phyloP scores from a whole-genome alignment of 208 protist genomes.

The Borovskyia barvae region DNA sequence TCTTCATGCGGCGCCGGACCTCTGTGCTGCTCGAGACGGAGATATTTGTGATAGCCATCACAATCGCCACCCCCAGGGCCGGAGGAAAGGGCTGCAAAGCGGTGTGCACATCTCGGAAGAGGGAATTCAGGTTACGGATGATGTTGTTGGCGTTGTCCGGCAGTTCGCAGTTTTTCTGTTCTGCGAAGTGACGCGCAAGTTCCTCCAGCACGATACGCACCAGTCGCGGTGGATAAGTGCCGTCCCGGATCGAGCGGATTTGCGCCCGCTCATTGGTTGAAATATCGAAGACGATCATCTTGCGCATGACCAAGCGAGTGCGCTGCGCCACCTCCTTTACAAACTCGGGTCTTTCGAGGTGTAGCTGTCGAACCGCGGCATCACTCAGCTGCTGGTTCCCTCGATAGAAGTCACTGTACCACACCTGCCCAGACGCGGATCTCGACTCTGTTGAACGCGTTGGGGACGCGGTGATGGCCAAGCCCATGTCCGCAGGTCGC shows the following conservation, averaged over 20 bases:
- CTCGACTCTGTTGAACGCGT: neutral
- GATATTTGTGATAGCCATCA: slow-evolving; percentile 77
- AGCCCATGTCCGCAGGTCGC: slow-evolving; percentile 5
- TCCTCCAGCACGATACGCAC: slow-evolving; percentile 75
- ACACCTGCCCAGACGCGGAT: too few species aligned
- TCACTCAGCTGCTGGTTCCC: slow-evolving; percentile 3
- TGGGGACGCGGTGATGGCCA: neutral
- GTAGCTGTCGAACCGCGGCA: slow-evolving; percentile 8
- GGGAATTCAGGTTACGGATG: slow-evolving; percentile 72
- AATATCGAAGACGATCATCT: slow-evolving; percentile 76
- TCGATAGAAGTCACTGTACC: neutral
- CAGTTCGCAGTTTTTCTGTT: slow-evolving; percentile 32
- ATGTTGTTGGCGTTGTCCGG: slow-evolving; percentile 55
- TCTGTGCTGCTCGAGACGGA: slow-evolving; percentile 86
- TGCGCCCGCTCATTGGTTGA: slow-evolving; percentile 52
- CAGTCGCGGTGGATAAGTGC: slow-evolving; percentile 37
- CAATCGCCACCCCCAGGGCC: slow-evolving; percentile 65
- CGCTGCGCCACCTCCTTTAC: slow-evolving; percentile 40
- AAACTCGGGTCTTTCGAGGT: slow-evolving; percentile 32
- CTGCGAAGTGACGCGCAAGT: slow-evolving; percentile 59
- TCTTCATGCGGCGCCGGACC: slow-evolving; percentile 88
- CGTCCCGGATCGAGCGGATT: slow-evolving; percentile 44
- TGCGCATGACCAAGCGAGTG: slow-evolving; percentile 59
- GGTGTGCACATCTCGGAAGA: slow-evolving; percentile 64
- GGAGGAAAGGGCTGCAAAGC: slow-evolving; percentile 56